A percentile compares a stretch with the other conserved stretches of the same genome.
These are phyloP conservation scores for Ampelomyces quisqualis DNA, from an alignment of 2,329 filamentous ascomycete species.

Conservation along the genomic window DNA sequence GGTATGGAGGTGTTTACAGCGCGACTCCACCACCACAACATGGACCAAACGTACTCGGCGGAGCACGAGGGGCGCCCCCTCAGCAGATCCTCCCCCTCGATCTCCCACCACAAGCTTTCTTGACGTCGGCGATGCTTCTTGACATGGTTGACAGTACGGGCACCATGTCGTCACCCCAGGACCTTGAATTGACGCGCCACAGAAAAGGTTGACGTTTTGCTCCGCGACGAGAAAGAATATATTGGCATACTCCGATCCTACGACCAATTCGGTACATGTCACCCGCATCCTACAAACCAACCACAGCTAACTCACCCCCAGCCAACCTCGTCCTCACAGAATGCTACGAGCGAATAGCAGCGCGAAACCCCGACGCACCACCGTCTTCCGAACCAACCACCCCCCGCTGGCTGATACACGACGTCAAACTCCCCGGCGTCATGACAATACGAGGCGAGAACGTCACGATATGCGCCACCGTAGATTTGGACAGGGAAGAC, in stretches of 20 bases:
- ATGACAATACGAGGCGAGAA: conserved; percentile 96
- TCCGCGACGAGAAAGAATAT: conserved; percentile 91
- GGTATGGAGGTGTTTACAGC: conserved; percentile 40
- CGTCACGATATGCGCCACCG: conserved; percentile 91
- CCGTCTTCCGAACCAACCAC: conserved; percentile 21
- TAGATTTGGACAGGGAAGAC: conserved; percentile 95
- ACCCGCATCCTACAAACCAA: not conserved
- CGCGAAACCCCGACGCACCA: conserved; percentile 49
- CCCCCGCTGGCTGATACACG: conserved; percentile 67
- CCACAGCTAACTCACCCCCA: conserved; percentile 44
- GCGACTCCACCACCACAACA: conserved; percentile 56
- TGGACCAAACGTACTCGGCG: conserved; percentile 32
- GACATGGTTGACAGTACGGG: conserved; percentile 88
- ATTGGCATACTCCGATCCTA: conserved; percentile 91
- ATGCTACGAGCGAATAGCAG: conserved; percentile 85
- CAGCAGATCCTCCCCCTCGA: conserved; percentile 36
- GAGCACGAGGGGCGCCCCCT: conserved; percentile 23
- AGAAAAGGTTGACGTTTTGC: conserved; percentile 93
- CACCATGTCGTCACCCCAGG: conserved; percentile 5
- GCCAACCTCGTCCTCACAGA: conserved; percentile 94
- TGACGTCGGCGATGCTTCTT: conserved; percentile 90
- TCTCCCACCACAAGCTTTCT: conserved; percentile 94
- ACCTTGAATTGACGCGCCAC: conserved; percentile 20
- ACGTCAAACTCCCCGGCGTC: conserved; percentile 79
- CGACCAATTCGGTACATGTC: conserved; percentile 88